Evolutionary conservation across 139 green algal species (phyloP), one percentile per base, ranked within the genome.

Genomic region (Picochlorum sp.): DNA sequence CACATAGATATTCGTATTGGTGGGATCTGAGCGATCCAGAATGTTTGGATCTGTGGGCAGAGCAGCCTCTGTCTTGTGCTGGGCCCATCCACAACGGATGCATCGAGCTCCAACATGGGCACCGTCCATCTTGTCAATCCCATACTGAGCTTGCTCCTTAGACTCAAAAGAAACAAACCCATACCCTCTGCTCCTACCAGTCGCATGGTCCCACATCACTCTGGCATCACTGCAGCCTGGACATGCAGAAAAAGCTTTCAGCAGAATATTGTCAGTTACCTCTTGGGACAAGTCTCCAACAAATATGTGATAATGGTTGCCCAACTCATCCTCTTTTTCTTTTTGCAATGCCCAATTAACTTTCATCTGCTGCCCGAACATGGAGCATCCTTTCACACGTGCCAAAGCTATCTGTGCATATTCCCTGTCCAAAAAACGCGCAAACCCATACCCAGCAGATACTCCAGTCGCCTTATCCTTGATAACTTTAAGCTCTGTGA

Each of bases 311-410:
- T 69, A 67, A 61, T 84, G 69, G 22, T 50, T 59, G 20, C 45
- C 68, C 10, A 69, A 75, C 60, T 87, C 79, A 47, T 83, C 76
- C 20, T 63, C 61, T 56, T 84, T 68, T 65, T 81, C 74, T 59
- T 81, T 83, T 43, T 81, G 72, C 14, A 85, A 85, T 0, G 82
- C 82, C 82, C 82, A 90, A 64, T 90, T 90, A 13, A 90, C 63
- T 16, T 78, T 70, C 36, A 85, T 39, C 52, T 87, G 73, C 52
- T 83, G 68, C 4, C 72, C 77, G 41, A 75, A 83, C 22, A 86
- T 57, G 6, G 76, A 52, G 24, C 43, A 47, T 9, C 67, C 55
- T 26, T 68, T 47, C 20, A 82, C 54, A 6, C 30, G 26, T 28
- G 68, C 61, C 57, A 82, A 54, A 7, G 74, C 70, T 2, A 22